These are phyloP conservation scores for Actinomortierella ambigua DNA, from an alignment of 371 early-diverging fungal species.

Conservation along the genomic window DNA sequence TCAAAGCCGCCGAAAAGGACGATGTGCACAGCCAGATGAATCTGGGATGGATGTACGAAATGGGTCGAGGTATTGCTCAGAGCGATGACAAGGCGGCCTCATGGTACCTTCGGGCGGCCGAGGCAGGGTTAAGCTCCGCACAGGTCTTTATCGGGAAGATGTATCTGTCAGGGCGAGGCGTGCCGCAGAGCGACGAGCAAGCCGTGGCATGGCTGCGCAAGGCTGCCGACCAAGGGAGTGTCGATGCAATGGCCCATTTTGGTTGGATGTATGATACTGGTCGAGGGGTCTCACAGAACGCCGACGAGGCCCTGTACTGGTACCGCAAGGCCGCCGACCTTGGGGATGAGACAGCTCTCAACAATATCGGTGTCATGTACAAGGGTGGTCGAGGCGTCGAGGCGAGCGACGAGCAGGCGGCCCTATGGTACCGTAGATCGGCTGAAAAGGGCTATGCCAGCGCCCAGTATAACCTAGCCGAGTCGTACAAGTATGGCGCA, in stretches of 20 bases:
- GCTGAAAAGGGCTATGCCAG: slow-evolving; percentile 71
- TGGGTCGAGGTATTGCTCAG: slow-evolving; percentile 59
- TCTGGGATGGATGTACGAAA: no score
- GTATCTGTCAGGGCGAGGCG: slow-evolving; percentile 77
- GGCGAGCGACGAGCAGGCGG: slow-evolving; percentile 56
- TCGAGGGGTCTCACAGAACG: slow-evolving; percentile 73
- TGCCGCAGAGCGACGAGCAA: slow-evolving; percentile 57
- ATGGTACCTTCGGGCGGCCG: slow-evolving; percentile 76
- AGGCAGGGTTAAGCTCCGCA: slow-evolving; percentile 78
- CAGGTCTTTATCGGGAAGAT: slow-evolving; percentile 81
- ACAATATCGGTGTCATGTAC: slow-evolving; percentile 79
- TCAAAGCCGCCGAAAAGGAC: slow-evolving; percentile 68
- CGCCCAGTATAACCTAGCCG: slow-evolving; percentile 66
- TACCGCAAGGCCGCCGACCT: slow-evolving; percentile 68
- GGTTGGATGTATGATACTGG: slow-evolving; percentile 86
- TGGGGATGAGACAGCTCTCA: slow-evolving; percentile 74
- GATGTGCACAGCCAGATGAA: slow-evolving; percentile 39
- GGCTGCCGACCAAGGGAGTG: slow-evolving; percentile 77
- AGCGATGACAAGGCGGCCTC: slow-evolving; percentile 67
- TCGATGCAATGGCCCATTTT: slow-evolving; percentile 66
- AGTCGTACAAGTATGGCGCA: slow-evolving; percentile 74
- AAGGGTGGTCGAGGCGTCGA: slow-evolving; percentile 68
- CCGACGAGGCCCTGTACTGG: slow-evolving; percentile 70
- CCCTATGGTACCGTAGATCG: slow-evolving; percentile 60
- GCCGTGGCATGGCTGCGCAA: slow-evolving; percentile 82